Base-by-base conservation (phyloP, 2,329 filamentous ascomycete genomes). In the Microcera coccophila region DNA sequence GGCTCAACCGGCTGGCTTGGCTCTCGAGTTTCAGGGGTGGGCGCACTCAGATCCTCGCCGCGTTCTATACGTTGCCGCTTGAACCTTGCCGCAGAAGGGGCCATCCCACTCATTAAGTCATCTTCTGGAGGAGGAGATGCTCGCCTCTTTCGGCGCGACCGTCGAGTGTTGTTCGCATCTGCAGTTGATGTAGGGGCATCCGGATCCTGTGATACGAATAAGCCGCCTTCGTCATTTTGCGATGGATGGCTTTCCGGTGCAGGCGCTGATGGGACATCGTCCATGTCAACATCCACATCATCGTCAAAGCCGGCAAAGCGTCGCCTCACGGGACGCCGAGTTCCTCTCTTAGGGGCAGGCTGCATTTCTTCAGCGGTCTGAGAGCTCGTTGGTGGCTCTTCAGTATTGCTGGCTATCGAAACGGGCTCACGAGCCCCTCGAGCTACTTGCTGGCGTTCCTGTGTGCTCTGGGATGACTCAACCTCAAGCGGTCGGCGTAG, bases 31-130 rank as follows among this genome's bases (percentile, higher is more conserved):
- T 62, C 59, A 4, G 59, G 57, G 4, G 50, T 39, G 1, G 60
- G 55, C 3, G 61, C 51, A 28, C 58, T 55, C 3, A 74, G 70
- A 22, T 75, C 69, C 50, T 75, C 67, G 34, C 77, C 75, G 38
- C 75, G 74, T 47, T 79, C 82, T 16, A 87, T 72, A 19, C 84
- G 82, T 17, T 85, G 82, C n/a, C 83, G 81, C 62, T 95, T 97
- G 60, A 90, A 79, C 4, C 82, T 82, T 20, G 85, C 81, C 3
- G 87, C 82, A 1, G 84, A 87, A 0, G 90, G 87, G 2, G 90
- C 81, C 42, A 95, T 77, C 17, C 77, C 74, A 12, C 89, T 82
- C 62, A 91, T 79, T 8, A 85, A 65, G 34, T 85, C 78, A 41
- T 79, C 67, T 38, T 73, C 65, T 1, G 62, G 63, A 0, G 69